Base-by-base conservation (phyloP, 1,139 yeast species). In the Blastobotrys ciferrii region DNA sequence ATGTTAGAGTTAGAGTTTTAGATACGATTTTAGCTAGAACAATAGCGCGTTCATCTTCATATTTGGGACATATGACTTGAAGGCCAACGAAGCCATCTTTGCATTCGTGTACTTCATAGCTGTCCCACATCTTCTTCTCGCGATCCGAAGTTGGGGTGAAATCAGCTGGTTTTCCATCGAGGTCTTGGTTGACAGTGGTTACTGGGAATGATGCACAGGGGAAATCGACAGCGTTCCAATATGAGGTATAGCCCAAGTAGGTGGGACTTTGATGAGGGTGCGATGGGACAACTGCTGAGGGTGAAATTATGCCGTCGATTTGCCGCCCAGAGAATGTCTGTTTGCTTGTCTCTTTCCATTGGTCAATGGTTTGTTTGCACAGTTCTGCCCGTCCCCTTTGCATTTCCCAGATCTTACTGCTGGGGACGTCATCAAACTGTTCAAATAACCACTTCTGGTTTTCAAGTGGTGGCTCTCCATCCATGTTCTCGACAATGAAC, bases 11-110 rank as follows among this genome's bases (percentile, higher is more conserved):
- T 14, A 51, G 32, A n/a, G 58, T 54, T 13, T 45, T 41, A 6
- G 39, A 9, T 17, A 53, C 37, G 12, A 54, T 52, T 35, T 40
- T 53, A 39, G 75, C 66, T 58, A 76, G 64, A 20, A 31, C 30
- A n/a, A 42, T 25, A 9, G 37, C 78, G 55, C 75, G 75, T 57
- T 79, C 83, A 53, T 79, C 84, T 54, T 77, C 73, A 47, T 70
- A 70, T 50, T 75, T 69, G 50, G 72, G 68, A 3, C 78, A 72
- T 11, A 77, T 72, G 5, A 80, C 60, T 59, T 80, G 84, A 11
- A 78, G 60, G 9, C 76, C 70, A 3, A 78, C 79, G 0, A 82
- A 81, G 58, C 78, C 78, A 1, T 75, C 74, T 51, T 75, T 71
- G 42, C 69, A 67, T 35, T 71, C 67, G 38, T 69, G 71, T 0